Evolutionary conservation across 2,329 filamentous ascomycete genomes (phyloP).

Genomic region (Decorospora gaudefroyi): DNA sequence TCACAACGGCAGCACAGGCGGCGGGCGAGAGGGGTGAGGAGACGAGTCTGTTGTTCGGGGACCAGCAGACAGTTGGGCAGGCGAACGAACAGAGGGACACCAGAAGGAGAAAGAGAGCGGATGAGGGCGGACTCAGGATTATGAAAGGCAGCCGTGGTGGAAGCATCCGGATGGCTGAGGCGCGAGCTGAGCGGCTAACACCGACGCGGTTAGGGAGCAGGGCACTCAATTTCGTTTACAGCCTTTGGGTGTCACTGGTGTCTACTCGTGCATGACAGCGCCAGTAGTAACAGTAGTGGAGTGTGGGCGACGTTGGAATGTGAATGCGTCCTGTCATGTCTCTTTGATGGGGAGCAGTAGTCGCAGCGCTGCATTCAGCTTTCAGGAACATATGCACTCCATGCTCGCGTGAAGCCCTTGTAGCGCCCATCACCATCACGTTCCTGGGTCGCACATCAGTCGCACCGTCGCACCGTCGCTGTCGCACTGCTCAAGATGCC

Average conservation of each 20-base stretch:
- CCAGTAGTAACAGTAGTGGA: no score
- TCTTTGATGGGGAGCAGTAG: no score
- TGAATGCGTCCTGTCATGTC: no score
- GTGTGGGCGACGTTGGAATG: no score
- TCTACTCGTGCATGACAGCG: no score
- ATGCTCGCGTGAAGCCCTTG: slow-evolving; percentile 12
- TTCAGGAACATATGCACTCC: slow-evolving; percentile 5
- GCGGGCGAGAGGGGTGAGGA: slow-evolving; percentile 8
- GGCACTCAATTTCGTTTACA: slow-evolving; percentile 28
- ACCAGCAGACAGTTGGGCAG: slow-evolving; percentile 17
- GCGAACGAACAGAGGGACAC: slow-evolving; percentile 12
- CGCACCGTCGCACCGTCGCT: neutral
- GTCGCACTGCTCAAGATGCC: no score
- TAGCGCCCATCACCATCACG: slow-evolving; percentile 8
- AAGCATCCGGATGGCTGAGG: slow-evolving; percentile 42
- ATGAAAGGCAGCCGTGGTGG: slow-evolving; percentile 37
- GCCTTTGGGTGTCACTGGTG: neutral
- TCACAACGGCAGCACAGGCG: no score
- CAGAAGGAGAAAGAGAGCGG: slow-evolving; percentile 17
- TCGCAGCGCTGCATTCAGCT: no score
- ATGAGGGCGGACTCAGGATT: slow-evolving; percentile 34
- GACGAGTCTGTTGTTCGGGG: slow-evolving; percentile 4
- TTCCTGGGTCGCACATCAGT: no score
- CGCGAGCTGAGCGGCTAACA: slow-evolving; percentile 24
- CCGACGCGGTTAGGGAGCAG: slow-evolving; percentile 11